Evolutionary conservation across 2,329 filamentous ascomycete species (phyloP).

Genomic region (Fusarium pininemorale): DNA sequence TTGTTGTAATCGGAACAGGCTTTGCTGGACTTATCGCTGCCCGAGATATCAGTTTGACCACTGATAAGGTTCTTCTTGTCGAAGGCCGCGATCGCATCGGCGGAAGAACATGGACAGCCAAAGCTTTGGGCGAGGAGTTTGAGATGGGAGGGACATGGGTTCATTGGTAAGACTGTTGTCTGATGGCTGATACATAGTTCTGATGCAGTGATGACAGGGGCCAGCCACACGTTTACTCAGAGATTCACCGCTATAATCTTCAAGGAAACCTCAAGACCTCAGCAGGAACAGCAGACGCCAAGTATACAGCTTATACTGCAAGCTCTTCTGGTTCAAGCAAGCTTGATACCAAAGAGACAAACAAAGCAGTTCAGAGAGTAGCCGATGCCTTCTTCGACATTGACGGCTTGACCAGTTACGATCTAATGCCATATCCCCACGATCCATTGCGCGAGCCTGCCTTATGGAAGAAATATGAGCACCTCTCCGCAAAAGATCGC

Average conservation of each 20-base stretch:
- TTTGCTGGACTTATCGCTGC: slow-evolving; percentile 23
- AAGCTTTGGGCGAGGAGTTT: slow-evolving; percentile 45
- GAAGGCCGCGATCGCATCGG: slow-evolving; percentile 55
- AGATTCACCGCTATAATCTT: slow-evolving; percentile 27
- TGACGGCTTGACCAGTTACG: slow-evolving; percentile 42
- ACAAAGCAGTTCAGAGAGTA: slow-evolving; percentile 6
- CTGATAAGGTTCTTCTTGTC: slow-evolving; percentile 42
- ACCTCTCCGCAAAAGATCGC: slow-evolving; percentile 42
- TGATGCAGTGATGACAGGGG: slow-evolving; percentile 1
- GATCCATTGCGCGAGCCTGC: slow-evolving; percentile 43
- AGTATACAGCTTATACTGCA: slow-evolving; percentile 12
- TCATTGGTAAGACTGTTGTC: slow-evolving; percentile 23
- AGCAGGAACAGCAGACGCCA: neutral
- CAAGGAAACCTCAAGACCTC: slow-evolving; percentile 32
- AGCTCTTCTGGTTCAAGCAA: neutral
- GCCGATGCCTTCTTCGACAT: slow-evolving; percentile 44
- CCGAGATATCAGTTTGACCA: neutral
- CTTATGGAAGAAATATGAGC: slow-evolving; percentile 39
- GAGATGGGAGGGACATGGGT: slow-evolving; percentile 57
- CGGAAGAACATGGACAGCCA: slow-evolving; percentile 52
- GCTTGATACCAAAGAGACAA: neutral
- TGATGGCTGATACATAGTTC: fast-evolving
- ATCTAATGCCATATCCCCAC: slow-evolving; percentile 50
- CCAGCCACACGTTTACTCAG: slow-evolving; percentile 29
- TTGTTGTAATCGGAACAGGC: slow-evolving; percentile 20